A percentile compares a stretch with the other conserved stretches of the same genome.
These are phyloP conservation scores for Dorcoceras hygrometricum DNA, from an alignment of 257 asterid species.

Conservation along the genomic window DNA sequence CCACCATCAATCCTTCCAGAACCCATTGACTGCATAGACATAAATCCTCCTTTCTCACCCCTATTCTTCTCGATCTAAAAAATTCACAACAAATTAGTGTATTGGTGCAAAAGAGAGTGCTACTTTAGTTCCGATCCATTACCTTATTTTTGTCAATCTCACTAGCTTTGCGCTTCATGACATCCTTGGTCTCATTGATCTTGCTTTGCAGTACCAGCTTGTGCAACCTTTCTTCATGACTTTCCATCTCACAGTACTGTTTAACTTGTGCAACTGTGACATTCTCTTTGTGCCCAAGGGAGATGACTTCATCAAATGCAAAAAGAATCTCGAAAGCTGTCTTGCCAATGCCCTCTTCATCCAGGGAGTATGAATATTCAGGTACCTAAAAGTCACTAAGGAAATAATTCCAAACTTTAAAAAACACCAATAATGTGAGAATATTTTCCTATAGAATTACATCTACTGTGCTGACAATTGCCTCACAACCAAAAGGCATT, in stretches of 20 bases:
- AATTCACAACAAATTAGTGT: constrained; percentile 13
- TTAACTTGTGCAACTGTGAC: constrained; percentile 94
- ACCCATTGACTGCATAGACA: constrained; percentile 70
- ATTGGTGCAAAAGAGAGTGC: constrained; percentile 23
- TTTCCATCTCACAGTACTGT: constrained; percentile 97
- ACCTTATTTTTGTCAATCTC: constrained; percentile 98
- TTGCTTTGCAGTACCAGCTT: constrained; percentile 80
- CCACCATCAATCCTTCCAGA: constrained; percentile 72
- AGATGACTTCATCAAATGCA: constrained; percentile 92
- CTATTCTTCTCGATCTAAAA: constrained; percentile 71
- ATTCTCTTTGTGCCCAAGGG: constrained; percentile 90
- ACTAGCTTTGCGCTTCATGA: constrained; percentile 90
- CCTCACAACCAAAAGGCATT: neutral
- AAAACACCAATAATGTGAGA: constrained; percentile 4
- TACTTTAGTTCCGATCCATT: constrained; percentile 16
- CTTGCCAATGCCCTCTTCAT: constrained; percentile 86
- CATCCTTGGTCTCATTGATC: constrained; percentile 80
- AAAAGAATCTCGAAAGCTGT: constrained; percentile 81
- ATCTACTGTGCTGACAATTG: neutral
- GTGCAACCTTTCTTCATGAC: constrained; percentile 90
- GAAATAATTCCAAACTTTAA: constrained; percentile 27
- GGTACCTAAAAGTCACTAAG: constrained; percentile 74
- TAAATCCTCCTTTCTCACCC: constrained; percentile 68
- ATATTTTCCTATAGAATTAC: neutral
- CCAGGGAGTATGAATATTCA: constrained; percentile 80